These are phyloP conservation scores for Fusarium scirpi DNA, from an alignment of 2,329 filamentous ascomycete species.

Conservation along the genomic window DNA sequence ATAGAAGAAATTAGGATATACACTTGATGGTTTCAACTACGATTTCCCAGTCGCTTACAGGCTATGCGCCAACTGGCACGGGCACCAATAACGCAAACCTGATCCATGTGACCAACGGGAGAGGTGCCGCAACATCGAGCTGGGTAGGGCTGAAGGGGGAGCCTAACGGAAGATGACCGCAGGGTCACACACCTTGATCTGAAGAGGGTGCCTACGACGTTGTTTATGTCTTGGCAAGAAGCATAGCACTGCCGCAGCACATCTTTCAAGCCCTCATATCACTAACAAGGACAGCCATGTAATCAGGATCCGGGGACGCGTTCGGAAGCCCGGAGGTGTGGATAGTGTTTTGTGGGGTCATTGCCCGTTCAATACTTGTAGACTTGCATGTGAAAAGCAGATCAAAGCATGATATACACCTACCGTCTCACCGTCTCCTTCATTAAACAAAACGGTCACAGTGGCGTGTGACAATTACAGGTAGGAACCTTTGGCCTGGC, in stretches of 20 bases:
- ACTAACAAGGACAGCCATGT: constrained; percentile 21
- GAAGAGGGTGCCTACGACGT: constrained; percentile 25
- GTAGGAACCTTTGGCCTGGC: not conserved
- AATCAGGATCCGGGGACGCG: constrained; percentile 24
- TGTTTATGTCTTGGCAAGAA: constrained; percentile 31
- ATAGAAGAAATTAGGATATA: constrained; percentile 6
- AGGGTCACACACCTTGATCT: constrained; percentile 17
- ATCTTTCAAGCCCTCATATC: constrained; percentile 18
- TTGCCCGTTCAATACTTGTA: not conserved
- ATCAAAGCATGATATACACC: not conserved
- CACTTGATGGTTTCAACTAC: constrained; percentile 2
- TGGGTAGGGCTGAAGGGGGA: constrained; percentile 41
- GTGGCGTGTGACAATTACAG: not conserved
- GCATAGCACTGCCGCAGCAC: constrained; percentile 18
- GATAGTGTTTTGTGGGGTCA: constrained; percentile 27
- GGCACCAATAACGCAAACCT: not conserved
- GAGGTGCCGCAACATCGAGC: constrained; percentile 3
- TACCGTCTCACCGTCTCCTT: not conserved
- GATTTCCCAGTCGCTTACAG: not conserved
- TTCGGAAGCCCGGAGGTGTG: constrained; percentile 25
- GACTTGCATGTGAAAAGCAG: constrained; percentile 34
- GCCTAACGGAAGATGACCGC: constrained; percentile 45
- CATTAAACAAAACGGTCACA: not conserved
- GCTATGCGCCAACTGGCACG: not conserved
- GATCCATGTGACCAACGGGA: constrained; percentile 17